Evolutionary conservation across 345 rosid genomes (phyloP).

Genomic region (Brassica incana): DNA sequence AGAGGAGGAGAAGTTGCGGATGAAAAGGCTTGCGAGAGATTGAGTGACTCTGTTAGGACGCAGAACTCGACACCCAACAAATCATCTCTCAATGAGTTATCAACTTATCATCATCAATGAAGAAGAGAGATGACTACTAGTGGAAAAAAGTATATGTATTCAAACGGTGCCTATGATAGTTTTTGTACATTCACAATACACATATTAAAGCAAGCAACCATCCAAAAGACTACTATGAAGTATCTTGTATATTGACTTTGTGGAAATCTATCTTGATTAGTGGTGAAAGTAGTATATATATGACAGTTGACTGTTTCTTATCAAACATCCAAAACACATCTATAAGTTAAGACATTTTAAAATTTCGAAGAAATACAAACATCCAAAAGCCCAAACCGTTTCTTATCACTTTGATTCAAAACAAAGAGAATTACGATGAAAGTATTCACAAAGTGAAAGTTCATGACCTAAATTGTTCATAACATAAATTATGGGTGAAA

Average conservation of each 20-base stretch:
- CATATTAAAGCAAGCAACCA: constrained; percentile 2
- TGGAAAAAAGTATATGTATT: not conserved
- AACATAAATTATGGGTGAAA: not conserved
- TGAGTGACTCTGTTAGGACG: not conserved
- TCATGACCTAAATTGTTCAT: not conserved
- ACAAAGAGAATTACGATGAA: not conserved
- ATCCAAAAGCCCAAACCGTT: not conserved
- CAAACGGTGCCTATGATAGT: constrained; percentile 6
- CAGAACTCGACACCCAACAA: not conserved
- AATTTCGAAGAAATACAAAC: not conserved
- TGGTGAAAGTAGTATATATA: constrained; percentile 1
- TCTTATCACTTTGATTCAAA: not conserved
- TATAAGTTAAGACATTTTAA: no score
- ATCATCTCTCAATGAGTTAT: not conserved
- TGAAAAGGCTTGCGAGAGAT: not conserved
- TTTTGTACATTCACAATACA: constrained; percentile 1
- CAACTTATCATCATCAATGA: not conserved
- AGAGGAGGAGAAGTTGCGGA: no score
- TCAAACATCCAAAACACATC: no score
- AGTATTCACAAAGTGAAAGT: not conserved
- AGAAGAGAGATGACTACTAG: not conserved
- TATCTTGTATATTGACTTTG: not conserved
- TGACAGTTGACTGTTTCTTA: not conserved
- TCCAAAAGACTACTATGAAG: not conserved
- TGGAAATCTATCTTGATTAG: not conserved